phyloP scores from a whole-genome alignment of 2,329 filamentous ascomycete species.

The Aschersonia sp. region DNA sequence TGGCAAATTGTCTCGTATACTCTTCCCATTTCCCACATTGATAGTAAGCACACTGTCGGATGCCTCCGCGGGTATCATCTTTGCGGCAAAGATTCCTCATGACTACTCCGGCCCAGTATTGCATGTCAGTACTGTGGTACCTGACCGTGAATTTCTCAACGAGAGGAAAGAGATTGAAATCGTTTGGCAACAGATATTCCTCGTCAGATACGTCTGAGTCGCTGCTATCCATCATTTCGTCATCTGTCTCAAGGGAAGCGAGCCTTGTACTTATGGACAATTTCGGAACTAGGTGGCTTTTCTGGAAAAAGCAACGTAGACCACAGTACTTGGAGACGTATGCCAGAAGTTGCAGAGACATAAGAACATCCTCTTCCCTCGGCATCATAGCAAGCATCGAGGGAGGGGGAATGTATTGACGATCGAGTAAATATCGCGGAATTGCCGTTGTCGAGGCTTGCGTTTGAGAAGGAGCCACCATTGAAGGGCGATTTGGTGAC shows the following conservation, averaged over 20 bases:
- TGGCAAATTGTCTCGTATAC: slow-evolving; percentile 90
- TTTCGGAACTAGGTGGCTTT: slow-evolving; percentile 82
- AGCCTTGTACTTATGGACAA: slow-evolving; percentile 83
- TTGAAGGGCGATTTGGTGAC: slow-evolving; percentile 56
- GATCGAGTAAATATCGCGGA: slow-evolving; percentile 66
- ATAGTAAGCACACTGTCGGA: slow-evolving; percentile 94
- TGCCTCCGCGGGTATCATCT: slow-evolving; percentile 86
- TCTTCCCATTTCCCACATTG: slow-evolving; percentile 98
- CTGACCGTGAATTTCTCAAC: slow-evolving; percentile 97
- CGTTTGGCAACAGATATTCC: slow-evolving; percentile 82
- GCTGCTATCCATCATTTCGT: slow-evolving; percentile 23
- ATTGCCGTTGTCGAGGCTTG: slow-evolving; percentile 56
- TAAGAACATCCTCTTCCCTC: slow-evolving; percentile 90
- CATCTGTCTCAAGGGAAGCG: slow-evolving; percentile 60
- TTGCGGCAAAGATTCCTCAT: slow-evolving; percentile 98
- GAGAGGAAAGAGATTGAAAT: slow-evolving; percentile 95
- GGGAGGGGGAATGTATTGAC: slow-evolving; percentile 51
- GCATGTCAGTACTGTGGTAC: slow-evolving; percentile 93
- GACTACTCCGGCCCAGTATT: slow-evolving; percentile 98
- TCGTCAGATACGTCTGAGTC: slow-evolving; percentile 52
- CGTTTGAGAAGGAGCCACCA: slow-evolving; percentile 62
- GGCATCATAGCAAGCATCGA: slow-evolving; percentile 83
- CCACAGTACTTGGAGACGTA: slow-evolving; percentile 99
- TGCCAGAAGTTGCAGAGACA: slow-evolving; percentile 91
- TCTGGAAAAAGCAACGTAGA: slow-evolving; percentile 85